Evolutionary conservation across 192 early-diverging fungal genomes (phyloP), one percentile per base, ranked within the genome.

Genomic region (Piromyces finnis): DNA sequence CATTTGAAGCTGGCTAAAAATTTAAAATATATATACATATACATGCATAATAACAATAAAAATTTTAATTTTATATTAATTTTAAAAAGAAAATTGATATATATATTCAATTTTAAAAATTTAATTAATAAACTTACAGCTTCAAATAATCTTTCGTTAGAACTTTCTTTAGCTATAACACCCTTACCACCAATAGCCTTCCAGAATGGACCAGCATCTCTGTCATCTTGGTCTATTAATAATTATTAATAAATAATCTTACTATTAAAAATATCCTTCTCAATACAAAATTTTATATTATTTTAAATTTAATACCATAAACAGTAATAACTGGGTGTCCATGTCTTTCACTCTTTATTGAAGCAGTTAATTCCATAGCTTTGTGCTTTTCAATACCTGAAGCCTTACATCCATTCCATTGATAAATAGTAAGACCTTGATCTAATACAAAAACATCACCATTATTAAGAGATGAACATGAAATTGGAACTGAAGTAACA

Each of bases 381-480:
- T 92, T 94, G 59, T 87, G 86, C 80, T 86, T 91, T 82, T 95
- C 93, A 32, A 90, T 81, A 4, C 93, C 93, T 26, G 85, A 88
- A 39, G 86, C 82, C 2, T 87, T 79, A 27, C 79, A 80, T 14
- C 94, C 93, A 80, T 94, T 92, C 90, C 92, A 93, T 82, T 90
- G 90, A 81, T 88, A 88, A 35, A 95, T 84, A 13, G 84, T 81
- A 32, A 89, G 83, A n/a, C 93, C 94, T 1, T 83, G 83, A 82
- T 95, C 93, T 29, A 93, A 79, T 13, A 95, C 86, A 84, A 95
- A 95, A n/a, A 94, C 93, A 83, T 93, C 93, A 0, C 90, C 91
- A 27, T 86, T 85, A 85, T 92, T 93, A 29, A 95, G 82, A 36
- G 87, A 88, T 14, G 82, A 83, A 78, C 81, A 80, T 16, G 85